Percentiles rank a stretch among this genome's conserved stretches.
Conservation (phyloP, 371 early-diverging fungal species). For the Mortierella sp. region DNA sequence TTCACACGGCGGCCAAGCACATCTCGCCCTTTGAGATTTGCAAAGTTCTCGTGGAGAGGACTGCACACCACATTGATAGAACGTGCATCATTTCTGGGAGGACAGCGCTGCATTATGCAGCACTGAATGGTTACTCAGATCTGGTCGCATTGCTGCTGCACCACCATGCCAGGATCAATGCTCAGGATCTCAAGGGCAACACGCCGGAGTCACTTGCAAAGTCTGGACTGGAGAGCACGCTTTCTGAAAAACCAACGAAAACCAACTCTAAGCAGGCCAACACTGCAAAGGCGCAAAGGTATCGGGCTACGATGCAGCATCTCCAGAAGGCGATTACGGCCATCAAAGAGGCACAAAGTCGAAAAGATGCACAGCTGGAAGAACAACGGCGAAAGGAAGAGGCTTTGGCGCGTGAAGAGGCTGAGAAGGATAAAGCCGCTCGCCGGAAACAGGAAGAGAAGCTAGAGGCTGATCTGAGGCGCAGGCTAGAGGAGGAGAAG, state of each 20-base stretch:
- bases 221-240: conserved; percentile 33
- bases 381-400: conserved; percentile 53
- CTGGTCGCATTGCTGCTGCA: conserved; percentile 42
- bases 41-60: conserved; percentile 42
- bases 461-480: conserved; percentile 47
- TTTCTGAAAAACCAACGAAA: conserved; percentile 39
- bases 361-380: conserved; percentile 49
- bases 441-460: conserved; percentile 55
- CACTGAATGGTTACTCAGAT: conserved; percentile 49
- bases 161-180: conserved; percentile 51
- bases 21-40: conserved; percentile 45
- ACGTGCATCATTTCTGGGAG: conserved; percentile 45
- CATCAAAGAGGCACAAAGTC: conserved; percentile 48
- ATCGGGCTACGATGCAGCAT: conserved; percentile 39
- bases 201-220: conserved; percentile 54
- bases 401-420: conserved; percentile 50
- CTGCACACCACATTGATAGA: conserved; percentile 43
- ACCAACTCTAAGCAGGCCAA: conserved; percentile 34
- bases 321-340: conserved; percentile 48
- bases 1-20: conserved; percentile 52
- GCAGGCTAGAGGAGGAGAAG: conserved; percentile 50
- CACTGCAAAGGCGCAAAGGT: conserved; percentile 34
- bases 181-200: conserved; percentile 46
- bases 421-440: conserved; percentile 50
- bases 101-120: conserved; percentile 50